Conservation (phyloP, 2,329 filamentous ascomycete genomes). For the Phialocephala sp. region DNA sequence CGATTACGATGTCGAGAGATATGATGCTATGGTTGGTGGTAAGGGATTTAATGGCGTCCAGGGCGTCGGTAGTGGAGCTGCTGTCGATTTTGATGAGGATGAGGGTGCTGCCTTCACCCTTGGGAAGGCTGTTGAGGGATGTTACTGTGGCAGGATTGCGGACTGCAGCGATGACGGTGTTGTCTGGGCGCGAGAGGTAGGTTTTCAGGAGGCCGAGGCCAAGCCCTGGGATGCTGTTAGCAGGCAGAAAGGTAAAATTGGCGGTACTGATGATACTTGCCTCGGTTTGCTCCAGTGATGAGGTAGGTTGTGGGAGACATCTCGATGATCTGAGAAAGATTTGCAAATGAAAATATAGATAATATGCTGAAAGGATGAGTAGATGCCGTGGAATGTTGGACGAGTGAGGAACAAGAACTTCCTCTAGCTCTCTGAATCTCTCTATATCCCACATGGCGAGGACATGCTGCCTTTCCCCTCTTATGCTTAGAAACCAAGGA, state of each 20-base stretch:
- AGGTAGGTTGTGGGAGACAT: slow-evolving; percentile 30
- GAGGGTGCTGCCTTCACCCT: slow-evolving; percentile 44
- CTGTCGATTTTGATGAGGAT: slow-evolving; percentile 52
- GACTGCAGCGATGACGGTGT: slow-evolving; percentile 25
- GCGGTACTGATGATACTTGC: slow-evolving; percentile 26
- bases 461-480: background rate
- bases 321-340: background rate
- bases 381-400: background rate
- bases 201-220: slow-evolving; percentile 20
- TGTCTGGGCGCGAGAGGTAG: slow-evolving; percentile 23
- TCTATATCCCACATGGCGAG: background rate
- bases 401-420: background rate
- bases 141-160: slow-evolving; percentile 34
- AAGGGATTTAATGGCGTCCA: slow-evolving; percentile 43
- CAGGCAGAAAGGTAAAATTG: slow-evolving; percentile 22
- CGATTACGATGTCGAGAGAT: slow-evolving; percentile 56
- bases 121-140: slow-evolving; percentile 46
- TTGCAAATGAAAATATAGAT: background rate
- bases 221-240: slow-evolving; percentile 18
- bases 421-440: background rate
- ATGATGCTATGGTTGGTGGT: slow-evolving; percentile 44
- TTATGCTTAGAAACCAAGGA: background rate
- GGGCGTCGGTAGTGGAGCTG: slow-evolving; percentile 43
- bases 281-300: slow-evolving; percentile 40
- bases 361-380: background rate